Base-by-base conservation (phyloP, 768 basidiomycete genomes). In the Hericium rajendrae region DNA sequence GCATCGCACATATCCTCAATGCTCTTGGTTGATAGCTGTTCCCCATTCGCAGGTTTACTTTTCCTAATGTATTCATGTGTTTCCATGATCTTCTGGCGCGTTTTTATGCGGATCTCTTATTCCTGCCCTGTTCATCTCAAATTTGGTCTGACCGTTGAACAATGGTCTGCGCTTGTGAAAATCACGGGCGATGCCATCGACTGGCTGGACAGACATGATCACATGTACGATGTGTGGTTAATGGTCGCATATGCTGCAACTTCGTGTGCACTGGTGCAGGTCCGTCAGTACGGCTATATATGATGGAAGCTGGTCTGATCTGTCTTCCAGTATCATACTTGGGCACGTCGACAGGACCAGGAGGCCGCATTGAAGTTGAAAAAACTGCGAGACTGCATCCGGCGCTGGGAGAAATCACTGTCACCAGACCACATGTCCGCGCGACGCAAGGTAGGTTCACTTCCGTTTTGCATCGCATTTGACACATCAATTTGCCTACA, bases 41-140 rank as follows among this genome's bases (percentile, higher is more conserved):
- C 52, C 48, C 28, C 55, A 24, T 40, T 6, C 20, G 20, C 63
- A 91, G 94, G 95, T 43, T 75, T 97, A 56, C 76, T 99, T 22
- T 94, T 97, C 70, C 71, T 97, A 54, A 77, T 92, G 41, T 94
- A 91, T 69, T 82, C 88, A 32, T 92, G 90, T 66, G 85, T 97
- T 48, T 86, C 85, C 63, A 97, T 98, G 84, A 89, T 98, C 70
- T 94, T 97, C 73, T 97, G 92, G 85, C 87, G 95, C 52, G 93
- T 97, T 37, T 98, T 97, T 75, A 94, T 97, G 91, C 83, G 95
- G 53, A 92, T 97, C 71, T 93, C 91, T 57, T 98, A 97, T 73
- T 79, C 84, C 18, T 89, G 91, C 67, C 94, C 95, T 9, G 82
- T 82, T 11, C 93, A 97, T 66, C 80, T 95, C 66, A 94, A 89